Evolutionary conservation across 768 basidiomycete genomes (phyloP).

Genomic region (Tricholoma bakamatsutake): DNA sequence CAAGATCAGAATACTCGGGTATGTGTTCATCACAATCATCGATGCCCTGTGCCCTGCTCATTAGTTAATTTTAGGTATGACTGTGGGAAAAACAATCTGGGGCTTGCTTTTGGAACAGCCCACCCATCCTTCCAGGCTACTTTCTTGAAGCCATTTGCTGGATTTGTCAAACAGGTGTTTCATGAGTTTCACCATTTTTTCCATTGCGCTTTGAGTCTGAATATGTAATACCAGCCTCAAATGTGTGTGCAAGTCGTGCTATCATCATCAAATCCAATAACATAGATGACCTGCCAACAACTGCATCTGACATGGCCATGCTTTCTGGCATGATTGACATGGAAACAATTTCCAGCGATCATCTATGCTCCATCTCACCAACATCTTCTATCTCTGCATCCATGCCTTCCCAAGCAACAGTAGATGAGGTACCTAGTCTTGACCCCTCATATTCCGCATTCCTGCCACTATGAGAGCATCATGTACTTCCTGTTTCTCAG

Average conservation of each 20-base stretch:
- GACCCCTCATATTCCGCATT: neutral
- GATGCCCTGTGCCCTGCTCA: neutral
- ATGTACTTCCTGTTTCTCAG: neutral
- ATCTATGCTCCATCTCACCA: neutral
- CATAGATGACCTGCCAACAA: neutral
- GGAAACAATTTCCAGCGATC: neutral
- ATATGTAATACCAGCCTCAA: neutral
- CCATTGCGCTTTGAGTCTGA: neutral
- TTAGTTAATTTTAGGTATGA: neutral
- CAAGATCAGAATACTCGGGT: neutral
- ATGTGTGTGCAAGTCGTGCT: neutral
- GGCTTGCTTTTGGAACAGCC: neutral
- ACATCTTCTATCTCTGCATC: neutral
- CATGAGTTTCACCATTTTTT: neutral
- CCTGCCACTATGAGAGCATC: neutral
- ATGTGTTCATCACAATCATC: neutral
- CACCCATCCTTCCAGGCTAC: neutral
- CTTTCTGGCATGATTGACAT: neutral
- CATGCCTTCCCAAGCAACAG: neutral
- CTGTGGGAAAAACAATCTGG: neutral
- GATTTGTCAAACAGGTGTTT: neutral
- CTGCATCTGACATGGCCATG: neutral
- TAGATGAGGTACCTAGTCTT: too few species aligned
- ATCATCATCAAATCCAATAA: neutral
- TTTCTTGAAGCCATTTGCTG: slow-evolving; percentile 1